Conservation (phyloP, 305 asterid species). For the Petunia hybrid region DNA sequence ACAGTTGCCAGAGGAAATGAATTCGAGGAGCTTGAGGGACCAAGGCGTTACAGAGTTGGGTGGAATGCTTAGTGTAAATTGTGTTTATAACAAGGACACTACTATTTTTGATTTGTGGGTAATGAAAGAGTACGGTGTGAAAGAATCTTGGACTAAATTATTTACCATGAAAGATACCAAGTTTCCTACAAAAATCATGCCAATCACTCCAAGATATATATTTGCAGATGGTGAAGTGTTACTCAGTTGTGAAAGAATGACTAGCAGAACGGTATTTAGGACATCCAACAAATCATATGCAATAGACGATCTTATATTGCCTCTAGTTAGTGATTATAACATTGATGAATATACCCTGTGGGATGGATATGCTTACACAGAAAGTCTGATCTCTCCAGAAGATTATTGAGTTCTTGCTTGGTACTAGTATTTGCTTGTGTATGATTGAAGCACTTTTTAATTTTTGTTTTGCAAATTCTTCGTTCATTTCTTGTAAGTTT, state of each 20-base stretch:
- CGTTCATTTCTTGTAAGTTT: too few species aligned
- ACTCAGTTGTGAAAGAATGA: too few species aligned
- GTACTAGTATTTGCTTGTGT: neutral
- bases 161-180: neutral
- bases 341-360: neutral
- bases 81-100: neutral
- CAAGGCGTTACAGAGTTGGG: neutral
- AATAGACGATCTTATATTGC: neutral
- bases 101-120: constrained; percentile 1
- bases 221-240: constrained; percentile 5
- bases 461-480: too few species aligned
- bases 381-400: neutral
- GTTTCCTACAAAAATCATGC: neutral
- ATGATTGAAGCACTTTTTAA: too few species aligned
- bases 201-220: neutral
- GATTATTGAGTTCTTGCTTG: neutral
- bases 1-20: neutral
- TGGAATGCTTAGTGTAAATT: neutral
- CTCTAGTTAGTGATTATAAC: neutral
- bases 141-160: constrained; percentile 19
- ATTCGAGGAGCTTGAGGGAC: neutral
- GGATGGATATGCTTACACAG: neutral
- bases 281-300: neutral
- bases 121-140: neutral
- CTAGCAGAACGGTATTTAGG: neutral